Evolutionary conservation across 441 rosid species (phyloP).

Genomic region (Eutrema salsugineum): DNA sequence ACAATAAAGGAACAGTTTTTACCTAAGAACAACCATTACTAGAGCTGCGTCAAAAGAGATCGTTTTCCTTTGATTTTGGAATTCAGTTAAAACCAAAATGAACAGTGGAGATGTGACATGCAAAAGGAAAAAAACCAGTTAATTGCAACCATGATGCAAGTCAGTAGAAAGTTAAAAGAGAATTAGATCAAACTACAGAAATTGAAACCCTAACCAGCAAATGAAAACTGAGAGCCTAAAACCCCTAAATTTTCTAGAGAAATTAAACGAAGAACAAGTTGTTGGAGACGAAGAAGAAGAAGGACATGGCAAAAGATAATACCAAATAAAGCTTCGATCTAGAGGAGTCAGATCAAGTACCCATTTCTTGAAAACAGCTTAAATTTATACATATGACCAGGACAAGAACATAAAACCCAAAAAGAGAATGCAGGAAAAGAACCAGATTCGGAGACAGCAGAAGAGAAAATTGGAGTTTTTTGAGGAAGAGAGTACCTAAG

Average conservation of each 20-base stretch:
- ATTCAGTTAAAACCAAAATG: neutral
- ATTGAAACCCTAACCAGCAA: neutral
- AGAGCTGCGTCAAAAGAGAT: neutral
- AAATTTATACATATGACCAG: neutral
- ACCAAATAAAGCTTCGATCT: neutral
- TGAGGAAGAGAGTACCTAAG: slow-evolving; percentile 10
- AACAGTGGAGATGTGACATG: slow-evolving; percentile 26
- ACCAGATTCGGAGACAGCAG: slow-evolving; percentile 18
- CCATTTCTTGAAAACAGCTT: slow-evolving; percentile 5
- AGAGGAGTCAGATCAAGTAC: neutral
- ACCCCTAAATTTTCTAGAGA: slow-evolving; percentile 7
- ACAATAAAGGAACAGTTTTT: slow-evolving; percentile 1
- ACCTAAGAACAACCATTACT: neutral
- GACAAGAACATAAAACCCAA: slow-evolving; percentile 6
- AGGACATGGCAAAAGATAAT: neutral
- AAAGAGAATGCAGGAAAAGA: slow-evolving; percentile 6
- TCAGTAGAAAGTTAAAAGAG: neutral
- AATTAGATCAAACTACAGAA: neutral
- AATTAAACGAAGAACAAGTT: neutral
- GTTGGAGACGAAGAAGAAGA: no score
- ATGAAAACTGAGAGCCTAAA: slow-evolving; percentile 2
- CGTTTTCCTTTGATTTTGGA: neutral
- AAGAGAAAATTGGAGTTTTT: neutral
- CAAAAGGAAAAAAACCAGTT: slow-evolving; percentile 12
- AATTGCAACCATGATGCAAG: neutral